Base-by-base conservation (phyloP, 306 rosid species). In the Citrullus colocynthis region DNA sequence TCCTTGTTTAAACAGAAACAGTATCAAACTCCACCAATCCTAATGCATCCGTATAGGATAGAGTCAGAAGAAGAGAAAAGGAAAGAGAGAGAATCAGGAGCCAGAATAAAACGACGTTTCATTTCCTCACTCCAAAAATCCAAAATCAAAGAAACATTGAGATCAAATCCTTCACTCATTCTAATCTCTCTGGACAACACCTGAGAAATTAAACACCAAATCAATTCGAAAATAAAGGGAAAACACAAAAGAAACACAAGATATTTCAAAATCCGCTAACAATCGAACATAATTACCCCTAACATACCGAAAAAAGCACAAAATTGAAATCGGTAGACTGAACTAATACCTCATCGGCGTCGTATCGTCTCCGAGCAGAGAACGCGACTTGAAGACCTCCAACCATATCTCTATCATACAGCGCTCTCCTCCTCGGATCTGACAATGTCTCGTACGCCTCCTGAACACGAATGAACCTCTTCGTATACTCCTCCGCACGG, bases 371-470 rank as follows among this genome's bases (percentile, higher is more conserved):
- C 51, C 85, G 60, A 41, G 92, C 95, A 7, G 85, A 88, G 88
- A 95, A 92, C 8, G 96, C 93, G 28, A 92, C 76, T 79, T 83
- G 87, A 80, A 94, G 81, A 5, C 97, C 98, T 14, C 80, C 83
- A 20, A 94, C 90, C 91, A 90, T 83, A 74, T 92, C 93, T 6
- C 73, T 81, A 75, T 95, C 98, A 74, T 95, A 95, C 78, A 88
- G 49, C 36, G 91, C 93, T 58, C 90, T 82, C n/a, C 82, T 77
- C 2, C 89, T 48, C 0, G 97, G 91, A 83, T 95, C 98, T 39
- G 96, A 89, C 41, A 95, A 67, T 1, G 91, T 90, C 83, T 95
- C 98, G 42, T 95, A 95, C 9, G 98, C 98, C 86, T 92, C 96
- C 74, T 90, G 96, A 9, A 95, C 91, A 78, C 77, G 91, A 78